Base-by-base conservation (phyloP, 2,329 filamentous ascomycete genomes). In the Fusarium humuli region DNA sequence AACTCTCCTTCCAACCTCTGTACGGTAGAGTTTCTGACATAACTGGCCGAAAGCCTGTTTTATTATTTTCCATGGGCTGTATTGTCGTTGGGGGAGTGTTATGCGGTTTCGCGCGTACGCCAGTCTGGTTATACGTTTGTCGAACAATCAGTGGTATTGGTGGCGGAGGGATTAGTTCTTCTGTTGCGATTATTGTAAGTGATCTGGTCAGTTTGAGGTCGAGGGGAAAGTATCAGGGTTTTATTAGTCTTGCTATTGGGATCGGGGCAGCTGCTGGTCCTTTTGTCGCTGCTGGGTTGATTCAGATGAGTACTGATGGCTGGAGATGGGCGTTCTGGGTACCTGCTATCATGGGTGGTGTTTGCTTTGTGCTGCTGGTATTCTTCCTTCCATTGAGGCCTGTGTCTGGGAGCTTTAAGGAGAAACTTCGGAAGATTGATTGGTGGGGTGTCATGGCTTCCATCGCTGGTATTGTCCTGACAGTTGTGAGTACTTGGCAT, bases 1-100 rank as follows among this genome's bases (percentile, higher is more conserved):
- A 76, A 14, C 81, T 80, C 0, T 73, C 74, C 3, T 78, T 81
- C 1, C 79, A 81, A 66, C 74, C 80, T 14, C 72, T 81, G 14
- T 78, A 80, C 47, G 79, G 80, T 0, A 75, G 79, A 4, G 57
- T 81, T 0, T 78, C 77, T 0, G 78, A 81, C 23, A 80, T 81
- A 1, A 79, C 80, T 5, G 79, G 80, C 2, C 71, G 80, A 0
- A 81, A 81, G 53, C 73, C 74, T 0, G 61, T 80, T 18, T 71
- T 80, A 0, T 47, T 82, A 0, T 66, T 73, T 1, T 78, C 73
- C 14, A 46, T 81, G 11, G 71, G 54, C 0, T 52, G 80, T 3
- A 73, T 81, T 20, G 75, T 73, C 0, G 7, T 77, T 0, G 80
- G 78, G 0, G 78, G 80, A 16, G 41, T 81, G 0, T 55, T 77